These are phyloP conservation scores for Alternaria novae-zelandiae DNA, from an alignment of 2,329 filamentous ascomycete species.

Conservation along the genomic window DNA sequence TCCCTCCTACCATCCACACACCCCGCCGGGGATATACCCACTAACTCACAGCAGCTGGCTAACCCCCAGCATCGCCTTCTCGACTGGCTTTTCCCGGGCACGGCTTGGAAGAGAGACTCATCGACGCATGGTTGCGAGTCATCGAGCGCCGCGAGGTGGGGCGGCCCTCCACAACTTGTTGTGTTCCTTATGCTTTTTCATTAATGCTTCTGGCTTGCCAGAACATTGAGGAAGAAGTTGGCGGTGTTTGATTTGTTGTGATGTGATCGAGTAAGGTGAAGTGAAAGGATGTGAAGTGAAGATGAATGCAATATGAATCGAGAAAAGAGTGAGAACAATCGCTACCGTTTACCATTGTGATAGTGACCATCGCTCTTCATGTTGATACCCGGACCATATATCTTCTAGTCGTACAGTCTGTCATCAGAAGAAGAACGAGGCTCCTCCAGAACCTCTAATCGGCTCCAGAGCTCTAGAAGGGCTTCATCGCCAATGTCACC, in stretches of 20 bases:
- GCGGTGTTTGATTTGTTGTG: not conserved
- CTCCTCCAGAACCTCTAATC: not conserved
- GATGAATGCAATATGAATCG: not conserved
- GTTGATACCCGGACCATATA: not conserved
- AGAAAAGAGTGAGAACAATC: not conserved
- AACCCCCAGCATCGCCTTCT: not conserved
- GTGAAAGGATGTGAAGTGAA: not conserved
- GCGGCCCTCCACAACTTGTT: not conserved
- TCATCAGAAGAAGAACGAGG: not conserved
- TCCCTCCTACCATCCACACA: not conserved
- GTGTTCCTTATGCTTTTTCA: conserved; percentile 7
- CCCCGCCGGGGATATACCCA: not conserved
- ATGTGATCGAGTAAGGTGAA: not conserved
- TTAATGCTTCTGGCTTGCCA: conserved; percentile 6
- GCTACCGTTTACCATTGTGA: not conserved
- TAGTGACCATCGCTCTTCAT: not conserved
- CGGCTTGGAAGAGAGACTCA: conserved; percentile 1
- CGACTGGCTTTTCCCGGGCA: not conserved
- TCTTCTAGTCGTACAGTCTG: not conserved
- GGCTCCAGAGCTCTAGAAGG: not conserved
- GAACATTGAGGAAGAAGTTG: conserved; percentile 8
- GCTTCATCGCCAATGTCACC: not conserved
- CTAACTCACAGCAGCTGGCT: not conserved
- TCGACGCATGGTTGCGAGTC: conserved; percentile 2
- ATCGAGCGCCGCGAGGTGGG: conserved; percentile 6